A percentile compares a stretch with the other conserved stretches of the same genome.
phyloP scores from a whole-genome alignment of 2,329 filamentous ascomycete species.

The Ceratocystis variospora region DNA sequence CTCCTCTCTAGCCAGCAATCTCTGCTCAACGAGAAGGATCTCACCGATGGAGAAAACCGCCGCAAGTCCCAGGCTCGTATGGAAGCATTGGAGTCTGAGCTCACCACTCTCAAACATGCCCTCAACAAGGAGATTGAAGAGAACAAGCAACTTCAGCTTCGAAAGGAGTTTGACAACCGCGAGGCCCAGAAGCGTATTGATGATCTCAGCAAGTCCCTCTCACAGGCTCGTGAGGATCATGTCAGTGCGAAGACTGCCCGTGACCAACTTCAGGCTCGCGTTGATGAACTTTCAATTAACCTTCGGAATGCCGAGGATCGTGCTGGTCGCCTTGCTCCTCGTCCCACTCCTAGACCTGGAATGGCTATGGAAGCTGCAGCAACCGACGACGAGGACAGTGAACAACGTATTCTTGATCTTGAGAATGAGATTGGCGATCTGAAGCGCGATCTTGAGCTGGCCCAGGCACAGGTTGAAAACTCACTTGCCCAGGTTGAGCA shows the following conservation, averaged over 20 bases:
- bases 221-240: conserved; percentile 73
- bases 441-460: conserved; percentile 72
- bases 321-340: conserved; percentile 65
- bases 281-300: conserved; percentile 80
- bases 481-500: conserved; percentile 70
- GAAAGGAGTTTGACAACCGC: conserved; percentile 80
- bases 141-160: conserved; percentile 63
- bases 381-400: conserved; percentile 36
- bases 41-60: conserved; percentile 66
- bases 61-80: conserved; percentile 66
- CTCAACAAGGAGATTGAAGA: conserved; percentile 73
- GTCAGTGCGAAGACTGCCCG: conserved; percentile 73
- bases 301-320: conserved; percentile 82
- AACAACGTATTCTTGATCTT: conserved; percentile 63
- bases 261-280: conserved; percentile 76
- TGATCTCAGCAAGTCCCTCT: conserved; percentile 67
- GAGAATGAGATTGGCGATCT: conserved; percentile 72
- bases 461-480: conserved; percentile 65
- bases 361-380: conserved; percentile 27
- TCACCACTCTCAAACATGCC: conserved; percentile 67
- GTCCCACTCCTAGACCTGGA: conserved; percentile 50
- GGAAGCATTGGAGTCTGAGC: conserved; percentile 65
- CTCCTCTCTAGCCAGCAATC: conserved; percentile 75
- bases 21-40: conserved; percentile 80
- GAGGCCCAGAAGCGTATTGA: conserved; percentile 87